Evolutionary conservation across 2,329 filamentous ascomycete genomes (phyloP), one percentile per base, ranked within the genome.

Genomic region (Amphichorda felina): DNA sequence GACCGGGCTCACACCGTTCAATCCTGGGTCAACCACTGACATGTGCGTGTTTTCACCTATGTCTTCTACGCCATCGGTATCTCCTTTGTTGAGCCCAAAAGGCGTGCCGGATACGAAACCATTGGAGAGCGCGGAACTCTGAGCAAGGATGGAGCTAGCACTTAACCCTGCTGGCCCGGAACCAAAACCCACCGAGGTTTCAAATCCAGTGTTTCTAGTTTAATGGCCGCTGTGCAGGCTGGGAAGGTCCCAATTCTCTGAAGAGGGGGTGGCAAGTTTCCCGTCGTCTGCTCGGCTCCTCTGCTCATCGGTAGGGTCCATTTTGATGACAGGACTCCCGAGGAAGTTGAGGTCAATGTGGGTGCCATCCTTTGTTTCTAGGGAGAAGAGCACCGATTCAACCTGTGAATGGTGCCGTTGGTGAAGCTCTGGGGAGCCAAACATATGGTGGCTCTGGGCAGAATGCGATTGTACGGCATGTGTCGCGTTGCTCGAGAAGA

Each of bases 311-410:
- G 40, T 37, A 3, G 38, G 36, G 4, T 54, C 50, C 33, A 50
- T 39, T 13, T 52, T 52, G 19, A 56, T 45, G 11, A 51, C 44
- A 11, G 44, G 47, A 2, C 45, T 47, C 9, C 44, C 37, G 5
- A 54, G 34, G 29, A 54, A 53, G 35, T 48, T 45, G n/a, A 59
- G 41, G 19, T 44, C 45, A 18, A 56, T 49, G 16, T 43, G 41
- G 5, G 39, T 38, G 29, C 45, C 41, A 13, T 38, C 35, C n/a
- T 24, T 24, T 4, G 27, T 22, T 3, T 45, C 50, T 28, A 53
- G 44, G 5, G 45, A 45, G n/a, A 50, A 48, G 28, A 56, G 40
- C 13, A 48, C 39, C 4, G 45, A 43, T 22, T 51, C 46, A 16
- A 48, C 36, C 3, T 45, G 45, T 4, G 48, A 40, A 13, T 50